These are phyloP conservation scores for Beverwykella pulmonaria DNA, from an alignment of 495 filamentous ascomycete genomes.

Conservation along the genomic window DNA sequence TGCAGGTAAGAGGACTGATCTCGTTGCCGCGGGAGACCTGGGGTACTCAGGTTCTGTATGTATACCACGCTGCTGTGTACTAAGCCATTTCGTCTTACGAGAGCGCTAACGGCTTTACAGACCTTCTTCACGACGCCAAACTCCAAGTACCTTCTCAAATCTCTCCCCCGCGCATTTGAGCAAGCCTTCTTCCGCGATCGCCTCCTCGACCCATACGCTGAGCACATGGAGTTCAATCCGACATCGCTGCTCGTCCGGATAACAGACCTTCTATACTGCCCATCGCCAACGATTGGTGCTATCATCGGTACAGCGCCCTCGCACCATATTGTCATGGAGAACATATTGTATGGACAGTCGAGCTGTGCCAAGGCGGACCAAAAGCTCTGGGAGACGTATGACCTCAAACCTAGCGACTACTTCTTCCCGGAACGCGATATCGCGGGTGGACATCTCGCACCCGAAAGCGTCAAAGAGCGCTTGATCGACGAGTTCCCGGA, in stretches of 20 bases:
- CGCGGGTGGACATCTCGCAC: conserved; percentile 59
- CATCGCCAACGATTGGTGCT: conserved; percentile 57
- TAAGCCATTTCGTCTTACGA: background rate
- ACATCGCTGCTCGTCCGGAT: conserved; percentile 67
- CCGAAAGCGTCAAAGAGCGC: conserved; percentile 59
- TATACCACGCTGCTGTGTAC: background rate
- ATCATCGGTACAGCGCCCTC: conserved; percentile 59
- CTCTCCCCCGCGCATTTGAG: conserved; percentile 66
- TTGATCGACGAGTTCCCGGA: conserved; percentile 67
- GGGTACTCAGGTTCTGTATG: conserved; percentile 63
- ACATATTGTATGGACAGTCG: conserved; percentile 61
- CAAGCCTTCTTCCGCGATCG: conserved; percentile 68
- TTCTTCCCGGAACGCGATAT: conserved; percentile 74
- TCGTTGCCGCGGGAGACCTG: conserved; percentile 58
- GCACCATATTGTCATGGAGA: conserved; percentile 75
- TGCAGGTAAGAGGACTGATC: conserved; percentile 37
- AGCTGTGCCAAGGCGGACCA: conserved; percentile 40
- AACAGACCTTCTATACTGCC: conserved; percentile 63
- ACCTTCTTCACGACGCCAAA: conserved; percentile 70
- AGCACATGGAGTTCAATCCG: conserved; percentile 61
- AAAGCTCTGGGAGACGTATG: conserved; percentile 65
- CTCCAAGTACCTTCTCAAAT: conserved; percentile 65
- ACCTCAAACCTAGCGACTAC: conserved; percentile 71
- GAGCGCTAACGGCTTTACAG: conserved; percentile 35
- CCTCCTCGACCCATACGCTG: conserved; percentile 60